Conservation (phyloP, 108 stramenopile species). For the Skeletonema marinoi region DNA sequence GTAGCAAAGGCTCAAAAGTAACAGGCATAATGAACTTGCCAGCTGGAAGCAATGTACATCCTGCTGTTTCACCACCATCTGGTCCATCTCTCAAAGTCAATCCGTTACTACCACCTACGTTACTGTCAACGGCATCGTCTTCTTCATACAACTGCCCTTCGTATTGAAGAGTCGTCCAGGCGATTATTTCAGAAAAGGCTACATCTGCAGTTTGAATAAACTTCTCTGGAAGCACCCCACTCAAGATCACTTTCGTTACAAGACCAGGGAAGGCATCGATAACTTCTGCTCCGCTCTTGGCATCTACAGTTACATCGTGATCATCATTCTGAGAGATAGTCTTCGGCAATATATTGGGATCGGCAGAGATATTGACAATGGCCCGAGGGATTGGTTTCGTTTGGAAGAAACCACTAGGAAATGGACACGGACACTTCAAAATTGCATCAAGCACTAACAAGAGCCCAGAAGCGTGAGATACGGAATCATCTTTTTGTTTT, state of each 20-base stretch:
- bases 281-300: conserved; percentile 3
- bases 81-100: neutral
- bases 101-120: neutral
- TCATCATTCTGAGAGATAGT: neutral
- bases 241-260: conserved; percentile 10
- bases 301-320: neutral
- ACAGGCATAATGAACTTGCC: conserved; percentile 27
- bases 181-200: conserved; percentile 19
- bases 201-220: conserved; percentile 15
- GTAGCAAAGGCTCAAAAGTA: conserved; percentile 19
- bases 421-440: conserved; percentile 18
- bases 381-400: conserved; percentile 17
- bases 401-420: conserved; percentile 19
- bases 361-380: conserved; percentile 4
- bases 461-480: conserved; percentile 1
- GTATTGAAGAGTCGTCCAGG: conserved; percentile 12
- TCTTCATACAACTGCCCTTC: conserved; percentile 26
- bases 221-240: conserved; percentile 15
- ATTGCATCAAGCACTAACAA: conserved; percentile 14
- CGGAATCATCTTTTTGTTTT: neutral
- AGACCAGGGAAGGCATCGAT: conserved; percentile 20
- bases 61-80: neutral
- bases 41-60: conserved; percentile 10
- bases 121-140: conserved; percentile 13
- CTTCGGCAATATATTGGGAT: neutral